Evolutionary conservation across 2,329 filamentous ascomycete species (phyloP).

Genomic region (Xenoacremonium recifei): DNA sequence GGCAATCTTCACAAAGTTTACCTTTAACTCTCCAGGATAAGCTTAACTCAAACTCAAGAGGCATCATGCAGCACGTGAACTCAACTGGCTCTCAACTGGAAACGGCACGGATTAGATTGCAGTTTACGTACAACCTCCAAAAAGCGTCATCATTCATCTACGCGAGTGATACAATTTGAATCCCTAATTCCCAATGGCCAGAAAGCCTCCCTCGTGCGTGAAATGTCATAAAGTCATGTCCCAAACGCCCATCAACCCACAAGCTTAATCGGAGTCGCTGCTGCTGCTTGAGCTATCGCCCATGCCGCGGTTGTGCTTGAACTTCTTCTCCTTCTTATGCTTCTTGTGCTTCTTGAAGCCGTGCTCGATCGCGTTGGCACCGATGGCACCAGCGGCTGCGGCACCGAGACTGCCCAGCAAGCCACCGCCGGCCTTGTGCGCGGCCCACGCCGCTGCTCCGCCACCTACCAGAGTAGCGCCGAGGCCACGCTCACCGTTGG

Average conservation of each 20-base stretch:
- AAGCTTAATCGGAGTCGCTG: slow-evolving; percentile 28
- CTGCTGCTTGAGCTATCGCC: slow-evolving; percentile 19
- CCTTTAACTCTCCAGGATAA: no score
- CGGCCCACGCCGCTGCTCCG: slow-evolving; percentile 52
- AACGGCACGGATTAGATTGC: no score
- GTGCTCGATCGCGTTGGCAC: slow-evolving; percentile 51
- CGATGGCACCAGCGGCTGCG: slow-evolving; percentile 52
- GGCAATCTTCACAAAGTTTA: no score
- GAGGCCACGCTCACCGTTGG: slow-evolving; percentile 51
- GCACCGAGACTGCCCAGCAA: slow-evolving; percentile 50
- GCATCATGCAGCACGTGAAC: no score
- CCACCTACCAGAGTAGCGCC: slow-evolving; percentile 53
- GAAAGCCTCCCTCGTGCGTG: no score
- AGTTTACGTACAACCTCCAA: no score
- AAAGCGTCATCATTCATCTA: no score
- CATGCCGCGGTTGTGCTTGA: slow-evolving; percentile 25
- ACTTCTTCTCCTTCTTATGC: slow-evolving; percentile 34
- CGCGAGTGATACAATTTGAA: no score
- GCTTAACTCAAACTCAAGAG: no score
- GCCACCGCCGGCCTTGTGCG: slow-evolving; percentile 53
- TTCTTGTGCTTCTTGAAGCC: slow-evolving; percentile 34
- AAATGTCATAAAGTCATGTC: background rate
- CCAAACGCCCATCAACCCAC: background rate
- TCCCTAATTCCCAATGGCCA: no score
- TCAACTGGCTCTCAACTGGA: no score